phyloP scores from a whole-genome alignment of 345 rosid species.

The Aurinia saxatilis region DNA sequence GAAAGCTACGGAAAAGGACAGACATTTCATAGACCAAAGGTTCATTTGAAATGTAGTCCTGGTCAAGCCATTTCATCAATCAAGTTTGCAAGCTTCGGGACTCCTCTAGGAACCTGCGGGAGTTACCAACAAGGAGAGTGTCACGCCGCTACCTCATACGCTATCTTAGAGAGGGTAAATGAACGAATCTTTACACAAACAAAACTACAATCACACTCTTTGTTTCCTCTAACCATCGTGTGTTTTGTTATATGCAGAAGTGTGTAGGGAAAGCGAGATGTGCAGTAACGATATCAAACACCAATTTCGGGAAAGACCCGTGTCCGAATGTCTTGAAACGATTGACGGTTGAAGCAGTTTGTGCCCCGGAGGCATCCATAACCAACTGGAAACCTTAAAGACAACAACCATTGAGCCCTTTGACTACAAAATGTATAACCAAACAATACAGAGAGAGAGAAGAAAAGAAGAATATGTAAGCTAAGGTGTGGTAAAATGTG shows the following conservation, averaged over 20 bases:
- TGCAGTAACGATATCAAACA: conserved; percentile 64
- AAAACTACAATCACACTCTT: neutral
- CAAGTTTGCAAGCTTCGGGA: conserved; percentile 95
- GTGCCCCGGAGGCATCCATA: conserved; percentile 43
- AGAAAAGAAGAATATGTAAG: conserved; percentile 29
- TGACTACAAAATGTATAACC: conserved; percentile 33
- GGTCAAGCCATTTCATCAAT: conserved; percentile 82
- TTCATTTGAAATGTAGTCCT: conserved; percentile 69
- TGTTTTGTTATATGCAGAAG: conserved; percentile 40
- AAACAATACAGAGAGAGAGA: conserved; percentile 26
- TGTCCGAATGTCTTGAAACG: conserved; percentile 80
- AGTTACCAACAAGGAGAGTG: conserved; percentile 91
- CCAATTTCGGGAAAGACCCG: conserved; percentile 78
- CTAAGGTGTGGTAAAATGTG: conserved; percentile 20
- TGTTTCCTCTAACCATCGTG: conserved; percentile 9
- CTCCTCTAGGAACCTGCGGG: conserved; percentile 97
- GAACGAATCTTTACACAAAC: neutral
- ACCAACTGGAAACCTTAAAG: conserved; percentile 40
- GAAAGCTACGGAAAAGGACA: conserved; percentile 95
- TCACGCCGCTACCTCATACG: conserved; percentile 75
- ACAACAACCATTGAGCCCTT: conserved; percentile 2
- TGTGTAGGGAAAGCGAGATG: conserved; percentile 82
- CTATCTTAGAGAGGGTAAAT: conserved; percentile 68
- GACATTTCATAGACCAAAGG: conserved; percentile 77
- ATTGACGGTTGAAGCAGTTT: conserved; percentile 74